Evolutionary conservation across 805 yeast genomes (phyloP), one percentile per base, ranked within the genome.

Genomic region (Schizosaccharomyces lindneri): DNA sequence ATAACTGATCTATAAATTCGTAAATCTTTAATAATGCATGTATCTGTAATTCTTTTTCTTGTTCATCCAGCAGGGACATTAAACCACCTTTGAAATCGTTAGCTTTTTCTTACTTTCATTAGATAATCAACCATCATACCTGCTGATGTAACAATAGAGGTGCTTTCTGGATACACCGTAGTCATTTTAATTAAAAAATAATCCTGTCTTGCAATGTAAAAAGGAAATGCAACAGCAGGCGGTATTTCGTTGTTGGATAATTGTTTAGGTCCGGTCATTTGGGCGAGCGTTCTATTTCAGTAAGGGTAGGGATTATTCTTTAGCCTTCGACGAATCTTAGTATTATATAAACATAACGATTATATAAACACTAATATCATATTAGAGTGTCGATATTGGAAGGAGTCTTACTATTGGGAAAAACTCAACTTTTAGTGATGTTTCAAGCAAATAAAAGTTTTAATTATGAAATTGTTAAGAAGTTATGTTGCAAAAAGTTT

Each of bases 11-110:
- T 61, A 87, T 96, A 61, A 85, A 79, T 32, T 75, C 78, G 70
- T 88, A 85, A 66, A 93, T 79, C 21, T 95, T 82, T 62, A 83
- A 75, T 69, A 93, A 78, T 21, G 97, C 98, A 70, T 87, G 86
- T 43, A 83, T 76, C 71, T 87, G 89, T 66, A 93, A 79, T 61
- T 78, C 73, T 60, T 79, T 73, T 70, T 93, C 97, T 7, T 81
- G 77, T 74, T 93, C 99, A 64, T 81, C 81, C 69, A 93, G 77
- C 65, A 93, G 79, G 48, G 97, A 95, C 72, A 93, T 78, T 67
- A 85, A 85, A 55, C 96, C 95, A 46, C 60, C 59, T 55, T 15
- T n/a, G 5, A 11, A 32, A 55, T 21, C 27, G 51, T 19, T 46
- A 19, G 27, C 11, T 17, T n/a, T 19, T 46, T 46, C 17, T 7